Evolutionary conservation across 805 yeast genomes (phyloP), one percentile per base, ranked within the genome.

Genomic region (Hyphopichia homilentoma): DNA sequence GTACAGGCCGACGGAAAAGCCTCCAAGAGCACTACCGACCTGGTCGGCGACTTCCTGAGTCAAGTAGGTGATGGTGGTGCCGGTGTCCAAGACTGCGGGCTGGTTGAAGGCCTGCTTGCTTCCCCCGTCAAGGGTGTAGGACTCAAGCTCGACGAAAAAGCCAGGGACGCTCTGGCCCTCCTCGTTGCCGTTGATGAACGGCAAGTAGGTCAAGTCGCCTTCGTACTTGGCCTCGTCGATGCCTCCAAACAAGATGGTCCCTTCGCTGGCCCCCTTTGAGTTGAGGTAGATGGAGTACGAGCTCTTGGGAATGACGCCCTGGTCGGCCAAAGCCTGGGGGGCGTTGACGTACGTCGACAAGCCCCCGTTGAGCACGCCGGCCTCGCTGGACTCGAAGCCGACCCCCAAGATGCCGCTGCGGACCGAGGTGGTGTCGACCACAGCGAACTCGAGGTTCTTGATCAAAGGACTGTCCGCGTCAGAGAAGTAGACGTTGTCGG

Each of bases 1-100:
- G 28, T 66, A 68, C 1, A 75, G 78, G 5, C 59, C 43, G 2
- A n/a, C n/a, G n/a, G n/a, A n/a, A n/a, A n/a, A n/a, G n/a, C n/a
- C 43, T 30, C 2, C 45, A 21, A 7, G 70, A 59, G 41, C 11
- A 26, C 20, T 26, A 5, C 29, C 29, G 6, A 30, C 33, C n/a
- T n/a, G n/a, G n/a, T n/a, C n/a, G n/a, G n/a, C n/a, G n/a, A n/a
- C n/a, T n/a, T n/a, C n/a, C n/a, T n/a, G n/a, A 25, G 79, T 78
- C 23, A 75, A 50, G 47, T 73, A 74, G 6, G 57, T 42, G 33
- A 57, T 52, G 0, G 68, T 62, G 6, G 64, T 44, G 5, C 68
- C 68, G 4, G 62, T 45, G 43, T 62, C 68, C 28, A 62, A 49
- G 21, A 59, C 46, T 7, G 61, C 59, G 8, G 48, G 42, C n/a